phyloP scores from a whole-genome alignment of 345 rosid species.

The Gossypium mustelinum region DNA sequence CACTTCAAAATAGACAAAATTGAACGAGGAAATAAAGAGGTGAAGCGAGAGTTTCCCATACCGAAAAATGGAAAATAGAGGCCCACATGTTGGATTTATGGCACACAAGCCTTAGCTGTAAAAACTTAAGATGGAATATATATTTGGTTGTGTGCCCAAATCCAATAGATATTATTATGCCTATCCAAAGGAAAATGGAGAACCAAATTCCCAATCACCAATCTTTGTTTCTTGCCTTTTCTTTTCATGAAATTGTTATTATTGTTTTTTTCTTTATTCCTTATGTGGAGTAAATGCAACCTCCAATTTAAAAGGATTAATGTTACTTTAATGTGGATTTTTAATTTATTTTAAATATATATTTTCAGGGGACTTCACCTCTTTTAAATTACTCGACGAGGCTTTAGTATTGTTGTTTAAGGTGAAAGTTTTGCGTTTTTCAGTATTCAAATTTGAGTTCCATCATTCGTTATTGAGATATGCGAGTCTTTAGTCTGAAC shows the following conservation, averaged over 20 bases:
- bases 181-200: background rate
- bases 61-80: background rate
- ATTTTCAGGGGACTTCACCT: too few relatives aligned
- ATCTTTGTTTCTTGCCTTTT: constrained; percentile 8
- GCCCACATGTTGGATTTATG: constrained; percentile 8
- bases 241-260: background rate
- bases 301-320: background rate
- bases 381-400: too few relatives aligned
- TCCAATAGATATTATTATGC: background rate
- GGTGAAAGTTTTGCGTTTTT: too few relatives aligned
- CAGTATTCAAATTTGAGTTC: too few relatives aligned
- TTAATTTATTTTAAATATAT: background rate
- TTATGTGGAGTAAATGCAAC: background rate
- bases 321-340: background rate
- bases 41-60: background rate
- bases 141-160: background rate
- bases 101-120: constrained; percentile 10
- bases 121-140: background rate
- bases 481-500: too few relatives aligned
- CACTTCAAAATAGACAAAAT: background rate
- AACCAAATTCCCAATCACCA: constrained; percentile 13
- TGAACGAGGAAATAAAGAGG: background rate
- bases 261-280: background rate
- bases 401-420: too few relatives aligned
- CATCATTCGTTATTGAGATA: too few relatives aligned